These are phyloP conservation scores for Chaetomium olivaceum DNA, from an alignment of 2,329 filamentous ascomycete species.

Conservation along the genomic window DNA sequence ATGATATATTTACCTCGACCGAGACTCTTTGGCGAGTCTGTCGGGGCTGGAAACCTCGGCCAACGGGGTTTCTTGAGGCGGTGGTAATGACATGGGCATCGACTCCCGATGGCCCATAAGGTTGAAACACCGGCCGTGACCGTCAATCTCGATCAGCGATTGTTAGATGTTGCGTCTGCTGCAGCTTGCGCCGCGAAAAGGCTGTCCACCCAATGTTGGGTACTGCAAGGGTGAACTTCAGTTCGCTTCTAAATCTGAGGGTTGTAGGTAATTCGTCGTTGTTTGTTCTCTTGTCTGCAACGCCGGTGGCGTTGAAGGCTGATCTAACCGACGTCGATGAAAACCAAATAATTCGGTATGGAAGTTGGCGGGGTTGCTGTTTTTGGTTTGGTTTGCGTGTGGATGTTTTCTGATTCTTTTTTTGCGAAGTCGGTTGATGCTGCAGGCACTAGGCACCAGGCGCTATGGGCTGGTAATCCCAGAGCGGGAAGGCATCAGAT, in stretches of 20 bases:
- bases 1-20: neutral
- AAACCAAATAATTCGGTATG: neutral
- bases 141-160: neutral
- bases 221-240: neutral
- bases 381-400: neutral
- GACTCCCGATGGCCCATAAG: slow-evolving; percentile 17
- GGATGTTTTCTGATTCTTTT: neutral
- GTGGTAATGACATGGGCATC: slow-evolving; percentile 2
- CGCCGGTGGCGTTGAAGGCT: neutral
- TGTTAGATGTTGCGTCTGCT: neutral
- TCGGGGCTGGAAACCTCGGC: slow-evolving; percentile 20
- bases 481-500: neutral
- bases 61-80: slow-evolving; percentile 25
- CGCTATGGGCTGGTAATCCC: neutral
- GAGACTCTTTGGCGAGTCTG: neutral
- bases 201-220: neutral
- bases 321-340: neutral
- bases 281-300: neutral
- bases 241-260: neutral
- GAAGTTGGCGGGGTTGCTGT: neutral
- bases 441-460: neutral
- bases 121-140: slow-evolving; percentile 6
- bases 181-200: neutral
- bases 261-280: neutral
- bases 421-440: neutral